Evolutionary conservation across 139 green algal species (phyloP).

Genomic region (Closterium sp.): DNA sequence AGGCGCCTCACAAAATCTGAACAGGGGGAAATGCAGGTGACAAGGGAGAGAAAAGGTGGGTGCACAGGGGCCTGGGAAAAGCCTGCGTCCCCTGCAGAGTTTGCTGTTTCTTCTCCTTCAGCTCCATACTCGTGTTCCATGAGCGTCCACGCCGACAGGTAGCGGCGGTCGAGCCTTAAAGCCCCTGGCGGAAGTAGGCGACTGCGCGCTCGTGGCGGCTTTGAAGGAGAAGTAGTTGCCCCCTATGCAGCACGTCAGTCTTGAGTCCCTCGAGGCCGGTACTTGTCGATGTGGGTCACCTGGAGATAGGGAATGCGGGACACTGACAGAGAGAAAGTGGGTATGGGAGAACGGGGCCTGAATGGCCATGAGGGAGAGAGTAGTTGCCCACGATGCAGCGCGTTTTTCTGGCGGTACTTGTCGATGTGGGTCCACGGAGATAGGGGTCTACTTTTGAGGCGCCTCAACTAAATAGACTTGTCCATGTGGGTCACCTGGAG

Average conservation of each 20-base stretch:
- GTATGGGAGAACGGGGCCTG: too few relatives aligned
- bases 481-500: conserved; percentile 62
- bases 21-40: too few relatives aligned
- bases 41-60: too few relatives aligned
- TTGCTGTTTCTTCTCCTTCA: too few relatives aligned
- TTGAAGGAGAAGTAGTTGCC: conserved; percentile 98
- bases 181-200: conserved; percentile 87
- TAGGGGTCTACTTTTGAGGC: too few relatives aligned
- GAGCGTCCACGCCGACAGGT: conserved; percentile 93
- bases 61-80: too few relatives aligned
- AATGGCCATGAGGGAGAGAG: conserved; percentile 82
- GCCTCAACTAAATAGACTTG: too few relatives aligned
- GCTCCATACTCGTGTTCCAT: conserved; percentile 97
- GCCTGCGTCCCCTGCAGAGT: too few relatives aligned
- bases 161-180: conserved; percentile 80
- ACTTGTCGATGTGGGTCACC: conserved; percentile 76
- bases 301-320: background rate
- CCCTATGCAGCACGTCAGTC: conserved; percentile 84
- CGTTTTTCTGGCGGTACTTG: too few relatives aligned
- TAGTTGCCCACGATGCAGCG: conserved; percentile 96
- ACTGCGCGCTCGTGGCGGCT: conserved; percentile 76
- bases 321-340: too few relatives aligned
- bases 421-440: too few relatives aligned
- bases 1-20: too few relatives aligned
- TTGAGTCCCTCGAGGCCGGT: conserved; percentile 84